A percentile compares a stretch with the other conserved stretches of the same genome.
Conservation (phyloP, 106 monocot species). For the Allium sativum region DNA sequence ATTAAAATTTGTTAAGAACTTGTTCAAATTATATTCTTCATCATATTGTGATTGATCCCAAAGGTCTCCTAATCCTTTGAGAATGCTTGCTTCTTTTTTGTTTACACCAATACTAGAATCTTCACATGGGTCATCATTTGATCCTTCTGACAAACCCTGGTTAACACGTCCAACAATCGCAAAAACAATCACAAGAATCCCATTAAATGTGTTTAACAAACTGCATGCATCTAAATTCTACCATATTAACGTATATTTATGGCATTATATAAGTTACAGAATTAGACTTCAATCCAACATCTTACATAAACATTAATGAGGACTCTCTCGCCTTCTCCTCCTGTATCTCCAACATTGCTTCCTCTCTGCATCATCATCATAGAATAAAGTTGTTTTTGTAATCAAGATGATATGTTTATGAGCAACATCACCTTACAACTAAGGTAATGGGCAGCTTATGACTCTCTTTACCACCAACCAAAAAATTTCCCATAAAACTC, state of each 20-base stretch:
- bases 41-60: conserved; percentile 90
- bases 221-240: neutral
- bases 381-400: no score
- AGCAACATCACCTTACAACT: no score
- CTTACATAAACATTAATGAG: no score
- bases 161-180: neutral
- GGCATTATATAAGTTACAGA: neutral
- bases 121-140: conserved; percentile 13
- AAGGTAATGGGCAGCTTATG: no score
- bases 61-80: conserved; percentile 68
- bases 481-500: no score
- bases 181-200: neutral
- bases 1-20: conserved; percentile 66
- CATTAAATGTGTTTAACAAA: neutral
- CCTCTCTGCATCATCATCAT: no score
- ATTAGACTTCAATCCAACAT: neutral
- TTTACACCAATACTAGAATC: conserved; percentile 24
- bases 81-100: conserved; percentile 64
- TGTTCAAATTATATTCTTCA: conserved; percentile 68
- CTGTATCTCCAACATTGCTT: no score
- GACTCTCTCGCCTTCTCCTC: no score
- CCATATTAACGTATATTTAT: neutral
- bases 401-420: no score
- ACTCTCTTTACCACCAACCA: no score
- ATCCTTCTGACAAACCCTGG: conserved; percentile 31